Evolutionary conservation across 306 rosid species (phyloP).

Genomic region (Vigna hirtella): DNA sequence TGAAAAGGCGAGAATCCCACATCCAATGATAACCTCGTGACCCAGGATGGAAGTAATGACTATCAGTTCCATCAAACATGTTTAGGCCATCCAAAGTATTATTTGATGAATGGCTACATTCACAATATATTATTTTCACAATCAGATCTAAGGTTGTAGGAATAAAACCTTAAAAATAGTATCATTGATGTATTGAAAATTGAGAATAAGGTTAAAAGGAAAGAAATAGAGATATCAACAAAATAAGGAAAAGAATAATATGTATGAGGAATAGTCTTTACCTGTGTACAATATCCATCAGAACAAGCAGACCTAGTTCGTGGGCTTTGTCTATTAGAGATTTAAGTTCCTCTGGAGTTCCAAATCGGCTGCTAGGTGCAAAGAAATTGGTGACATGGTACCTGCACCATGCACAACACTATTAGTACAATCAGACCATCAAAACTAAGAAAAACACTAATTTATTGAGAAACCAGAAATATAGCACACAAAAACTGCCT

Average conservation of each 20-base stretch:
- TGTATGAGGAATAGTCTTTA: slow-evolving; percentile 40
- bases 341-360: slow-evolving; percentile 95
- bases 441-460: slow-evolving; percentile 34
- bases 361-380: slow-evolving; percentile 99
- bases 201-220: slow-evolving; percentile 13
- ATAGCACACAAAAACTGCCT: slow-evolving; percentile 16
- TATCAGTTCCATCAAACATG: slow-evolving; percentile 97
- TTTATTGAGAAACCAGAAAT: slow-evolving; percentile 35
- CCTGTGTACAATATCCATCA: slow-evolving; percentile 99
- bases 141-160: slow-evolving; percentile 45
- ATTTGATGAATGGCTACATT: slow-evolving; percentile 87
- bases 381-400: slow-evolving; percentile 98
- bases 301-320: slow-evolving; percentile 92
- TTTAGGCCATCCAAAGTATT: slow-evolving; percentile 94
- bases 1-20: slow-evolving; percentile 99
- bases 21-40: slow-evolving; percentile 99
- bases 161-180: slow-evolving; percentile 29
- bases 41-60: slow-evolving; percentile 95
- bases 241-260: slow-evolving; percentile 29
- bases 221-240: slow-evolving; percentile 14
- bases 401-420: slow-evolving; percentile 55
- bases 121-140: slow-evolving; percentile 41
- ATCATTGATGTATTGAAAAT: slow-evolving; percentile 31
- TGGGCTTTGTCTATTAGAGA: slow-evolving; percentile 95
- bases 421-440: slow-evolving; percentile 18